These are phyloP conservation scores for Phytophthora kernoviae DNA, from an alignment of 352 stramenopile genomes.

Conservation along the genomic window DNA sequence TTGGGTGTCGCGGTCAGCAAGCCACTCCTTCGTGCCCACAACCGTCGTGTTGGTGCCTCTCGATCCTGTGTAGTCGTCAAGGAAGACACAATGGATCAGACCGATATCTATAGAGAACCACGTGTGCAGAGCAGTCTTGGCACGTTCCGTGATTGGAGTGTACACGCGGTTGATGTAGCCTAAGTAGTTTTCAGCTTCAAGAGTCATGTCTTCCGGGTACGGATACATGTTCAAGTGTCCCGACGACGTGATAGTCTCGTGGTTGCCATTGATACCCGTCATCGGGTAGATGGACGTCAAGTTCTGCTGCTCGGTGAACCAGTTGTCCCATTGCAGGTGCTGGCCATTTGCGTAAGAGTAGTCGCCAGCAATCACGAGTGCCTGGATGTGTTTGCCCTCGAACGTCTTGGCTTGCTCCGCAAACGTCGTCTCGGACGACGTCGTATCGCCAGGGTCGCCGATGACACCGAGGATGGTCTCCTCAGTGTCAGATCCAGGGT, in stretches of 20 bases:
- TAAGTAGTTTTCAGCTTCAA: conserved; percentile 45
- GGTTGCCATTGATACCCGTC: conserved; percentile 66
- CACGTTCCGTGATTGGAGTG: conserved; percentile 49
- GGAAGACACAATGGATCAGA: conserved; percentile 55
- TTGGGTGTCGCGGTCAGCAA: conserved; percentile 38
- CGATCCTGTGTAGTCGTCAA: conserved; percentile 69
- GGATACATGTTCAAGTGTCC: conserved; percentile 48
- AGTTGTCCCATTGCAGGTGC: conserved; percentile 75
- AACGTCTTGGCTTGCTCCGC: conserved; percentile 36
- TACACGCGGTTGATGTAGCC: conserved; percentile 57
- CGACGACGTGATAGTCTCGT: conserved; percentile 56
- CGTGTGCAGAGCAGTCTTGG: conserved; percentile 35
- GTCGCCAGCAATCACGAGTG: conserved; percentile 60
- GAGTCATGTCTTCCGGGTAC: conserved; percentile 41
- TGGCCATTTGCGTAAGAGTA: conserved; percentile 73
- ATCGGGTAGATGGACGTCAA: conserved; percentile 48
- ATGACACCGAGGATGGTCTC: conserved; percentile 51
- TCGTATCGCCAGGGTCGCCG: conserved; percentile 46
- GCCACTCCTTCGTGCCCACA: conserved; percentile 47
- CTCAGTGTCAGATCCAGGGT: conserved; percentile 34
- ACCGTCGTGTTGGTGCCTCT: conserved; percentile 32
- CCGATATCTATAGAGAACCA: conserved; percentile 67
- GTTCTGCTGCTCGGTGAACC: conserved; percentile 57
- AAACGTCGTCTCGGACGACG: conserved; percentile 41
- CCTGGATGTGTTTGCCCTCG: conserved; percentile 45